Percentiles rank a stretch among this genome's conserved stretches.
Conservation (phyloP, 805 yeast genomes). For the Saccharomycopsis sp. region DNA sequence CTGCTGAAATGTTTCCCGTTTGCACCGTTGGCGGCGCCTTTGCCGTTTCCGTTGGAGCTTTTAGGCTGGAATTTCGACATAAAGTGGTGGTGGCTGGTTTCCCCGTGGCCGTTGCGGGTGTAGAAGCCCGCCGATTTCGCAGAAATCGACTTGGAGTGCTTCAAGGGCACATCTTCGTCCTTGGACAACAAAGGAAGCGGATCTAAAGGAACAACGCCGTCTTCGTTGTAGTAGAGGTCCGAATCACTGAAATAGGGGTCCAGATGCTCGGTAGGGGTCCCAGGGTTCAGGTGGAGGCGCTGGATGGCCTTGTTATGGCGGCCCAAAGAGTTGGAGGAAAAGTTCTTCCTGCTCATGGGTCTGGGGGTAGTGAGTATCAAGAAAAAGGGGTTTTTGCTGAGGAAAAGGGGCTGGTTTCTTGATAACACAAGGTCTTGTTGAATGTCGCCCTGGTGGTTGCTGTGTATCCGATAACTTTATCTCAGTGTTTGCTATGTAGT, state of each 20-base stretch:
- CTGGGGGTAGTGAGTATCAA: too few species aligned
- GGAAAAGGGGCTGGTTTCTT: too few species aligned
- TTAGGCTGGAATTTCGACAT: slow-evolving; percentile 1
- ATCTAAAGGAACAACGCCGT: not conserved
- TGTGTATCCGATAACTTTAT: too few species aligned
- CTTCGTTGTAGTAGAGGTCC: not conserved
- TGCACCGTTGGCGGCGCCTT: too few species aligned
- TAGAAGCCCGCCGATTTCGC: not conserved
- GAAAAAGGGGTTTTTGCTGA: too few species aligned
- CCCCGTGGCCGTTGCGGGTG: not conserved
- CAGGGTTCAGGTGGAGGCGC: too few species aligned
- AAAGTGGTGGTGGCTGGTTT: not conserved
- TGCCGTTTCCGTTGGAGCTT: not conserved
- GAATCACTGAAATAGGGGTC: slow-evolving; percentile 1
- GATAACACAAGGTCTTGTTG: too few species aligned
- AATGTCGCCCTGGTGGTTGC: too few species aligned
- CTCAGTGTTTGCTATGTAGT: too few species aligned
- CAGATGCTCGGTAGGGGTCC: not conserved
- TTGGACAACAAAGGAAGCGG: not conserved
- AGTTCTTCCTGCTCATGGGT: not conserved
- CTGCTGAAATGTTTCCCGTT: too few species aligned
- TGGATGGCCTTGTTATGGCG: not conserved
- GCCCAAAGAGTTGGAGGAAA: not conserved
- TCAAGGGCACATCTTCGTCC: not conserved
- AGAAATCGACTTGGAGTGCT: not conserved